Base-by-base conservation (phyloP, 306 rosid species). In the Fragaria ananassa region DNA sequence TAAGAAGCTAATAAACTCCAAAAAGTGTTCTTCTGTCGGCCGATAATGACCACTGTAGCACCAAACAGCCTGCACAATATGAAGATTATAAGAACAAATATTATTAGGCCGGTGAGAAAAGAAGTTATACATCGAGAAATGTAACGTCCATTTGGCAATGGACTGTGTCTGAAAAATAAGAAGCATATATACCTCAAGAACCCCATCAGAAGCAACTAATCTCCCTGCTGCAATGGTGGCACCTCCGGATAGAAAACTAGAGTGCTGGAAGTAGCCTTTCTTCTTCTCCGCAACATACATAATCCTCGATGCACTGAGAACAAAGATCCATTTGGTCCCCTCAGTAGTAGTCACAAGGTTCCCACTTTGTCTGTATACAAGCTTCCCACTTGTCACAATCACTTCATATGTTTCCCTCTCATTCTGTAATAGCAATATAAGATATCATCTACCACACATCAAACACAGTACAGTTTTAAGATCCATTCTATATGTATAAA, bases 311-410 rank as follows among this genome's bases (percentile, higher is more conserved):
- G 97, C 84, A 79, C 96, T 87, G 35, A 94, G 92, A 50, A 94
- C 95, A 74, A 94, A 94, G 45, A 94, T 94, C 98, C 98, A 94
- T 87, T 94, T 94, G 0, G 89, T 76, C 6, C 92, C 96, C 42
- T 84, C 86, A 19, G 7, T 29, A 13, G 98, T 94, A 78, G 86
- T 80, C 27, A 90, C 88, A 64, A 74, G 46, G 17, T 18, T 68
- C 12, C 78, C 83, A 76, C 83, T 89, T 81, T 83, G 81, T 64
- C 49, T 91, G 81, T 89, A 85, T 25, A 86, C 51, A 44, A 94
- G 89, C 79, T 72, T 91, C 67, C 97, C 96, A 60, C 70, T 75
- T 25, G 74, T 82, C 64, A 87, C 46, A 14, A 67, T 60, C 75
- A 94, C 96, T 82, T 88, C 98, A 71, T 88, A 94, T 11, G 78